Percentiles rank a stretch among this genome's conserved stretches.
Evolutionary conservation across 805 yeast genomes (phyloP).

Genomic region (Spathaspora boniae): DNA sequence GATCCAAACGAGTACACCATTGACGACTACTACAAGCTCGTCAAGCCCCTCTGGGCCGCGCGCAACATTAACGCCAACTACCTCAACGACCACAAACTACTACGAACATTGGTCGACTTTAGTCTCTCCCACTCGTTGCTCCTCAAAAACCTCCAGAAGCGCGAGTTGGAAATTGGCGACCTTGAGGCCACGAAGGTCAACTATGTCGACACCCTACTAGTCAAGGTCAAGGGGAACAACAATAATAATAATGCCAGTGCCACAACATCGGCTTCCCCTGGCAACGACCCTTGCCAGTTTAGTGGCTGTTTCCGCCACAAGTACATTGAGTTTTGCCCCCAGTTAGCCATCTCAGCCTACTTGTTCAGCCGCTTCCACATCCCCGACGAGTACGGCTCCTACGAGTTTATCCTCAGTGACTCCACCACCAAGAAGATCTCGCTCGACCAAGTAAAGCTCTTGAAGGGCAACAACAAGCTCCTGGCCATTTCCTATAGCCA

Average conservation of each 20-base stretch:
- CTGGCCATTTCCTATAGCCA: conserved; percentile 22
- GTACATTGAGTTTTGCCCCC: conserved; percentile 25
- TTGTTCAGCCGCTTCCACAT: conserved; percentile 27
- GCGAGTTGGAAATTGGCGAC: conserved; percentile 22
- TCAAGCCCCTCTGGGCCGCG: conserved; percentile 17
- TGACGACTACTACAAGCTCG: conserved; percentile 18
- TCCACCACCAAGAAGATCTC: conserved; percentile 4
- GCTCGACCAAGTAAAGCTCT: conserved; percentile 17
- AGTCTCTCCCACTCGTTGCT: conserved; percentile 18
- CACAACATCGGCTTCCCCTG: neutral
- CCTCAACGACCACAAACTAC: conserved; percentile 17
- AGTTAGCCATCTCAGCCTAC: conserved; percentile 23
- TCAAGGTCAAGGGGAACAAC: neutral
- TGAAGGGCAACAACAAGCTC: conserved; percentile 23
- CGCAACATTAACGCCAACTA: conserved; percentile 10
- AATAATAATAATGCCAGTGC: too few species aligned
- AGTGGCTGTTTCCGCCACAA: conserved; percentile 21
- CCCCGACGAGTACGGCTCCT: conserved; percentile 17
- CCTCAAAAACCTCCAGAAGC: conserved; percentile 20
- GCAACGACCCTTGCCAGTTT: conserved; percentile 6
- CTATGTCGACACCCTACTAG: conserved; percentile 7
- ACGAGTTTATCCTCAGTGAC: conserved; percentile 8
- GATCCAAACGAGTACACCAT: conserved; percentile 13
- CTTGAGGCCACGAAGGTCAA: conserved; percentile 9
- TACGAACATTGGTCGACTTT: conserved; percentile 25